These are phyloP conservation scores for Boletus sp. DNA, from an alignment of 1,284 basidiomycete species.

Conservation along the genomic window DNA sequence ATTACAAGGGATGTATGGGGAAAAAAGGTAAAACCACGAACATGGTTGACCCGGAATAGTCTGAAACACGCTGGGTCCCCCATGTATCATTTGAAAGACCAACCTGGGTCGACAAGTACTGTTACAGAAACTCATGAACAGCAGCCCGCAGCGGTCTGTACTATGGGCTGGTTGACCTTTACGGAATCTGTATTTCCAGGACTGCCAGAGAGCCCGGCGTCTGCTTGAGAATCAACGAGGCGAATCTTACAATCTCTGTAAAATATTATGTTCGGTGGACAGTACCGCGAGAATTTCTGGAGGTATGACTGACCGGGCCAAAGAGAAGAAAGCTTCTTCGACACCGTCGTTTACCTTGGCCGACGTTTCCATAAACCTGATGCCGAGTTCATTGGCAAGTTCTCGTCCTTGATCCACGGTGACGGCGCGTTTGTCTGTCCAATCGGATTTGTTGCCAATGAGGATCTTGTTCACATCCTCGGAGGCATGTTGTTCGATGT, in stretches of 20 bases:
- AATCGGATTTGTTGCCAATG: slow-evolving; percentile 99
- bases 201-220: slow-evolving; percentile 51
- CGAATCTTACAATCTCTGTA: slow-evolving; percentile 94
- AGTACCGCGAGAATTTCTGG: background rate
- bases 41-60: slow-evolving; percentile 10
- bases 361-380: slow-evolving; percentile 98
- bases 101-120: slow-evolving; percentile 4
- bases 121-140: slow-evolving; percentile 52
- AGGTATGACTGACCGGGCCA: slow-evolving; percentile 77
- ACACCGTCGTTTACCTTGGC: slow-evolving; percentile 98
- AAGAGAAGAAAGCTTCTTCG: slow-evolving; percentile 98
- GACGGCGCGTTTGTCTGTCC: slow-evolving; percentile 96
- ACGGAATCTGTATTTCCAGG: slow-evolving; percentile 55
- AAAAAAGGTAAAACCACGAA: slow-evolving; percentile 18
- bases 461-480: slow-evolving; percentile 99
- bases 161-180: slow-evolving; percentile 63
- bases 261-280: background rate
- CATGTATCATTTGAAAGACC: slow-evolving; percentile 11
- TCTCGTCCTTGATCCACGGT: slow-evolving; percentile 84
- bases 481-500: slow-evolving; percentile 99
- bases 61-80: slow-evolving; percentile 12
- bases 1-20: slow-evolving; percentile 29
- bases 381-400: slow-evolving; percentile 86
- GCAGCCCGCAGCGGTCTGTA: slow-evolving; percentile 51
- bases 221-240: slow-evolving; percentile 92